Base-by-base conservation (phyloP, 352 stramenopile genomes). In the Globisporangium orthogonon region DNA sequence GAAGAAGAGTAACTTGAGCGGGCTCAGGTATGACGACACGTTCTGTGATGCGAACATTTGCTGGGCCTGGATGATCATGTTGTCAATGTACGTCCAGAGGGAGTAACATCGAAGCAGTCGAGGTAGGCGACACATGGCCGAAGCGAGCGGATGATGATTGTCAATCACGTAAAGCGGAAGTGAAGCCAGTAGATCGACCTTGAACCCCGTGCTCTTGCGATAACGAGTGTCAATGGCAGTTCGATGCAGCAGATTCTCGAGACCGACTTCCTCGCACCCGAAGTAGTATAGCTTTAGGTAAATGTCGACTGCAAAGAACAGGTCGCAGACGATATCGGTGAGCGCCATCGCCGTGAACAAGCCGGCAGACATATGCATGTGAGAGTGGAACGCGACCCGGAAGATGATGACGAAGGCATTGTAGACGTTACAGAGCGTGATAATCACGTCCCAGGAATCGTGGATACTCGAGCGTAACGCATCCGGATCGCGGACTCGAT, bases 201-300 rank as follows among this genome's bases (percentile, higher is more conserved):
- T 83, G 15, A 86, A 69, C 0, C 65, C 61, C 0, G 40, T 59
- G 47, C 71, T 83, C n/a, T 69, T 72, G 18, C 65, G 60, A 23
- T 84, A 88, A 9, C 60, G 63, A 0, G 33, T 29, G 17, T 84
- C 71, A 2, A 67, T 30, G 33, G 74, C 60, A 31, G 62, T 70
- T 18, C 71, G 64, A 1, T 66, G 58, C 7, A 75, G n/a, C 0
- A 93, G 50, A 45, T 89, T 90, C 0, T 72, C 65, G 2, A 84
- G 37, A 0, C 61, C 63, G 2, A 71, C 69, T 9, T 84, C 75
- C 2, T 73, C 56, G 7, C 60, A 74, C 0, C 74, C 73, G 33
- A 93, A 87, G 60, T 78, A 90, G 39, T 74, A 91, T 7, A 90
- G 54, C 11, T 71, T 68, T 23, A 91, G 53, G 47, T 89, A 93